These are phyloP conservation scores for Pleurotus djamor DNA, from an alignment of 768 basidiomycete genomes.

Conservation along the genomic window DNA sequence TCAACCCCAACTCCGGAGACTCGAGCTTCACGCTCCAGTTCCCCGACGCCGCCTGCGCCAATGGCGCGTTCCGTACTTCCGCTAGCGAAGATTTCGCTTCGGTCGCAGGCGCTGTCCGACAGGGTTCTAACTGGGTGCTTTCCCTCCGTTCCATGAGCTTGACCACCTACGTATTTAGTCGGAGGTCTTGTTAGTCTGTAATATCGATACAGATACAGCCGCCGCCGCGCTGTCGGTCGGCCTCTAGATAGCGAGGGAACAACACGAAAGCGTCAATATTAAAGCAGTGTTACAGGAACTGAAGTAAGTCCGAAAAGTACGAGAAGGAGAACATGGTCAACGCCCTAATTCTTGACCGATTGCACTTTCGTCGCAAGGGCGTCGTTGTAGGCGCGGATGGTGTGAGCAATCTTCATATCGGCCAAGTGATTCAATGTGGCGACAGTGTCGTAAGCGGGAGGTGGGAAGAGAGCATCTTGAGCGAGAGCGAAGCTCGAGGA, in stretches of 20 bases:
- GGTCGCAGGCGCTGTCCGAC: conserved; percentile 20
- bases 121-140: conserved; percentile 23
- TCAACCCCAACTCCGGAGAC: conserved; percentile 28
- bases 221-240: too few species aligned
- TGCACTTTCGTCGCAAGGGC: neutral
- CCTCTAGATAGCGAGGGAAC: neutral
- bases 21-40: conserved; percentile 28
- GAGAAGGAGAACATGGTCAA: too few species aligned
- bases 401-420: neutral
- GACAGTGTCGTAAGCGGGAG: neutral
- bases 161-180: conserved; percentile 30
- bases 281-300: neutral
- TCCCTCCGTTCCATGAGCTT: conserved; percentile 27
- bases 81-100: conserved; percentile 31
- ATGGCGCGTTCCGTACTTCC: conserved; percentile 25
- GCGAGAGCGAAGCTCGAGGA: neutral
- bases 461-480: neutral
- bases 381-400: neutral
- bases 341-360: too few species aligned
- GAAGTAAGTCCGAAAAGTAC: too few species aligned
- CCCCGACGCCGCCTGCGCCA: conserved; percentile 27
- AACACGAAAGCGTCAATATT: neutral
- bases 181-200: conserved; percentile 19
- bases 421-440: neutral
- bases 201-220: too few species aligned